These are phyloP conservation scores for Paecilomyces sp. DNA, from an alignment of 2,329 filamentous ascomycete species.

Conservation along the genomic window DNA sequence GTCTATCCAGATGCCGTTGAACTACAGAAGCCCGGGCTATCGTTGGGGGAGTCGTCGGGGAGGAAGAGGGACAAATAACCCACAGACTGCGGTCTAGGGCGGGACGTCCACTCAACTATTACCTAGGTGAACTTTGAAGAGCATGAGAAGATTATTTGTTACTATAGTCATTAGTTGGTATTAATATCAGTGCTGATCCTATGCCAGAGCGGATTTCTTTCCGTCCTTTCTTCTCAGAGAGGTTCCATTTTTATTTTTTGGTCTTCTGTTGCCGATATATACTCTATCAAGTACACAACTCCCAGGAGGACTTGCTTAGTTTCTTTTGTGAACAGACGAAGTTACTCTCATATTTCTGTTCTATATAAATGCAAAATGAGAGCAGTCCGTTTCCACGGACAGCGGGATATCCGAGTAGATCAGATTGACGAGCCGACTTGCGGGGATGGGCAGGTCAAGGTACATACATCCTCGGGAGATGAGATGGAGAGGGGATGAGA, in stretches of 20 bases:
- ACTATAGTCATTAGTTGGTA: background rate
- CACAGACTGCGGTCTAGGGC: background rate
- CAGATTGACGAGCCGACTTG: constrained; percentile 31
- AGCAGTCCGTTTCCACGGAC: constrained; percentile 30
- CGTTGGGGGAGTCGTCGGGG: background rate
- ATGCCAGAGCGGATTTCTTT: background rate
- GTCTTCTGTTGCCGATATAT: background rate
- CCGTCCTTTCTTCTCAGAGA: background rate
- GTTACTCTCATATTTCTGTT: no score
- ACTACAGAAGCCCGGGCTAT: background rate
- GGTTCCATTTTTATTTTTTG: background rate
- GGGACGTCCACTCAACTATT: background rate
- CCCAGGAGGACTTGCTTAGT: no score
- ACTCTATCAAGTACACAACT: no score
- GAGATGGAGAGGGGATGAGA: background rate
- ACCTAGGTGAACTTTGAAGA: background rate
- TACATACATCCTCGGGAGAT: constrained; percentile 2
- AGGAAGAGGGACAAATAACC: background rate
- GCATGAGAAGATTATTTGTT: background rate
- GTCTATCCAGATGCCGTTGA: no score
- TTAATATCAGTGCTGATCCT: background rate
- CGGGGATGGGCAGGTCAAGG: constrained; percentile 44
- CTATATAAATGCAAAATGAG: constrained; percentile 16
- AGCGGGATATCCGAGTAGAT: constrained; percentile 27
- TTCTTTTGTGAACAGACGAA: no score